Base-by-base conservation (phyloP, 768 basidiomycete genomes). In the Saitozyma podzolica region DNA sequence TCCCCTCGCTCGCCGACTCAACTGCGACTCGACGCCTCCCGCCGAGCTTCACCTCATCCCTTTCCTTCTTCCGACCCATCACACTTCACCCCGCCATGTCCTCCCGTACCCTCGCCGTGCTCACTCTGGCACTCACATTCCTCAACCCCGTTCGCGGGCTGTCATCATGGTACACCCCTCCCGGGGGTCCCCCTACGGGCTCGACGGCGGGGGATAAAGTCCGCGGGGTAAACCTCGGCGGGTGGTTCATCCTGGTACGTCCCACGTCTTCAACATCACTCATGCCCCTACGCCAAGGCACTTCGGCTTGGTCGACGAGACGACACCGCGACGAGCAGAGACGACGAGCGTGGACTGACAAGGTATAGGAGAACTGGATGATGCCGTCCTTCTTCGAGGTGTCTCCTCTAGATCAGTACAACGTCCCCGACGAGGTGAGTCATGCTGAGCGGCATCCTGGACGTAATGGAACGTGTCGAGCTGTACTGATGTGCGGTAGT, bases 351-450 rank as follows among this genome's bases (percentile, higher is more conserved):
- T n/a, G n/a, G 41, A 11, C 39, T n/a, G 19, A 16, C 9, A 41
- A 50, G 20, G 49, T 19, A 13, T 50, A 67, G 66, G 73, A 75
- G 58, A 75, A 75, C 58, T 75, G 73, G 73, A 75, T 75, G 73
- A 69, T 68, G 61, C 73, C 73, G 17, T 54, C 50, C 41, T 64
- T 72, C 42, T 67, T 75, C 51, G 68, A 62, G 20, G 56, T 51
- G 9, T 52, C 58, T 3, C 63, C 63, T n/a, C 51, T 71, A 29
- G 58, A 63, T 37, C 48, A 71, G 37, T 29, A 54, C 20, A 54
- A 60, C 42, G 62, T 71, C 19, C 58, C 50, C 7, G 69, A 71
- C 54, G 69, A 71, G 63, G 66, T 70, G 43, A 54, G 66, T 58
- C 6, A 4, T 8, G 13, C 4, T 29, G 29, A 5, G n/a, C n/a